Conservation (phyloP, 2,329 filamentous ascomycete species). For the Fusarium musae region DNA sequence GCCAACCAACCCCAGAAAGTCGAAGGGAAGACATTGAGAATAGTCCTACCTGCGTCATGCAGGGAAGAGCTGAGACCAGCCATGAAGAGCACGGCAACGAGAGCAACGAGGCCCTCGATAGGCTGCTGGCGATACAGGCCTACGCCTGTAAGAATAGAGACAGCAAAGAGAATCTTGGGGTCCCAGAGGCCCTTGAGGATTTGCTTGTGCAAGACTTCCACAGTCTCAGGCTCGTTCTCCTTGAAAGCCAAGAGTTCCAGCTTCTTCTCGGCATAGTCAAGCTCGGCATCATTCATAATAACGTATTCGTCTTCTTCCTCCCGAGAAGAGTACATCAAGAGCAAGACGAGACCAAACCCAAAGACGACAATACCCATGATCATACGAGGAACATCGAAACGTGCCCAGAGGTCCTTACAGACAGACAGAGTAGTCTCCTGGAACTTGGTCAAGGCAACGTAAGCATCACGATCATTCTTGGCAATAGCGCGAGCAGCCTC, state of each 20-base stretch:
- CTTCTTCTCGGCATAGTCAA: conserved; percentile 69
- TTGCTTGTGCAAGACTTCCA: conserved; percentile 50
- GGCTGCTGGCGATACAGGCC: conserved; percentile 49
- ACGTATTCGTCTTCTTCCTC: conserved; percentile 66
- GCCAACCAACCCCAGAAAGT: conserved; percentile 91
- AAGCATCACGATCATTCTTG: conserved; percentile 54
- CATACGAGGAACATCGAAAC: conserved; percentile 92
- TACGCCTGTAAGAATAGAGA: conserved; percentile 44
- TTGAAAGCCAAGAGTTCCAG: conserved; percentile 60
- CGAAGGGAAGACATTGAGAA: conserved; percentile 71
- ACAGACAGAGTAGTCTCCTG: conserved; percentile 81
- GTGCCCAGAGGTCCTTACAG: conserved; percentile 89
- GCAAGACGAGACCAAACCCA: conserved; percentile 71
- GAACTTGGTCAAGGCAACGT: conserved; percentile 74
- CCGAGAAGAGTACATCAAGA: conserved; percentile 78
- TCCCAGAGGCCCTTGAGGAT: conserved; percentile 53
- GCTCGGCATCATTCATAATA: conserved; percentile 64
- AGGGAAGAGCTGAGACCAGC: conserved; percentile 58
- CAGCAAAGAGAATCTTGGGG: conserved; percentile 47
- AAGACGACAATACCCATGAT: conserved; percentile 79
- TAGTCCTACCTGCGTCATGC: conserved; percentile 55
- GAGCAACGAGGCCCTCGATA: conserved; percentile 52
- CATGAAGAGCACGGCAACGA: conserved; percentile 50
- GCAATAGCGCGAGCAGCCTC: conserved; percentile 60
- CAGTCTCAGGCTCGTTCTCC: conserved; percentile 54